Evolutionary conservation across 1,284 basidiomycete genomes (phyloP).

Genomic region (Apiotrichum siamense): DNA sequence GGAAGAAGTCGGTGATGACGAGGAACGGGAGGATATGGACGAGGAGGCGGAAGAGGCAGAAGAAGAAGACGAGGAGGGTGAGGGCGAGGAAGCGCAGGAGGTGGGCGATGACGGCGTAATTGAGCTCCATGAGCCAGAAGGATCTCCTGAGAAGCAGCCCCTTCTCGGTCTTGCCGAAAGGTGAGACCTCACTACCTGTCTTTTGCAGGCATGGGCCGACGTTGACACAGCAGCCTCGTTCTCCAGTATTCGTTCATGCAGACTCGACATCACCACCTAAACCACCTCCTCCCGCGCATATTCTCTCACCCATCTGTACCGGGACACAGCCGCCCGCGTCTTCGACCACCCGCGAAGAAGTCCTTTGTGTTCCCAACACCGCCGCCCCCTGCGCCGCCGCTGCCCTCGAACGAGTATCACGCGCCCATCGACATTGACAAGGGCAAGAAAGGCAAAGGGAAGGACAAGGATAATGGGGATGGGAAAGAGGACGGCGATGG

Average conservation of each 20-base stretch:
- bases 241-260: constrained; percentile 36
- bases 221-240: constrained; percentile 37
- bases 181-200: constrained; percentile 13
- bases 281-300: constrained; percentile 38
- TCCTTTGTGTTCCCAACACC: constrained; percentile 39
- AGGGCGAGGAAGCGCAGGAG: constrained; percentile 3
- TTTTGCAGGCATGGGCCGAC: not conserved
- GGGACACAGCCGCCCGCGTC: constrained; percentile 32
- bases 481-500: not conserved
- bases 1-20: constrained; percentile 1
- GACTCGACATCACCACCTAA: constrained; percentile 35
- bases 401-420: constrained; percentile 18
- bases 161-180: constrained; percentile 33
- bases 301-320: constrained; percentile 42
- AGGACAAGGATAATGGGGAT: not conserved
- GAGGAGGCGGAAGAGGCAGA: constrained; percentile 1
- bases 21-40: constrained; percentile 3
- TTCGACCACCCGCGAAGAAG: constrained; percentile 26
- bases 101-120: constrained; percentile 3
- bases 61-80: constrained; percentile 3
- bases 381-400: constrained; percentile 22
- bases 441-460: not conserved
- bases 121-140: constrained; percentile 6
- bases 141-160: constrained; percentile 15
- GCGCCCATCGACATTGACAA: constrained; percentile 9